These are phyloP conservation scores for Leucocoprinus leucothites DNA, from an alignment of 768 basidiomycete species.

Conservation along the genomic window DNA sequence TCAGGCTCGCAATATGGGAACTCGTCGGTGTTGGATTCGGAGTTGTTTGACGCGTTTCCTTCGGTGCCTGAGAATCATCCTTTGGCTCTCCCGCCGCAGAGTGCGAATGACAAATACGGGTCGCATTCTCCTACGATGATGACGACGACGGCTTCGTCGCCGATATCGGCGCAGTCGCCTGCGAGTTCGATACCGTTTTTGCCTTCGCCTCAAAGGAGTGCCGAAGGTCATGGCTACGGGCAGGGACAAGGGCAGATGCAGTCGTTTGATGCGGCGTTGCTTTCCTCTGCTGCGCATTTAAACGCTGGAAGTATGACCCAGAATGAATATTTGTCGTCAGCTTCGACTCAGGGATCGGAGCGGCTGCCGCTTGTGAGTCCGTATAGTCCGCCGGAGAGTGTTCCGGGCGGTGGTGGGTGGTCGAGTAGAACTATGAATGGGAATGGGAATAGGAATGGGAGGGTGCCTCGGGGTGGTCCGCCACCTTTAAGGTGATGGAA, in stretches of 20 bases:
- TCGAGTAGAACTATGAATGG: too few relatives aligned
- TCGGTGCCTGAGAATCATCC: constrained; percentile 57
- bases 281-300: constrained; percentile 47
- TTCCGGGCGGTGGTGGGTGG: not conserved
- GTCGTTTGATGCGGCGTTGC: constrained; percentile 40
- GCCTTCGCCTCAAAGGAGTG: constrained; percentile 6
- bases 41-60: constrained; percentile 71
- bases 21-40: constrained; percentile 52
- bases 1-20: constrained; percentile 35
- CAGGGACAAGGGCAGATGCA: constrained; percentile 11
- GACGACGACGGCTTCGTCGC: not conserved
- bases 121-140: not conserved
- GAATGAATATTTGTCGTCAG: not conserved
- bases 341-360: not conserved
- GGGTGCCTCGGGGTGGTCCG: not conserved
- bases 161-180: not conserved
- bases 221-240: too few relatives aligned
- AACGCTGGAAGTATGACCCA: not conserved
- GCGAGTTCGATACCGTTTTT: not conserved
- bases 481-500: too few relatives aligned
- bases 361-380: constrained; percentile 1
- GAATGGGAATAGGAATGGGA: not conserved
- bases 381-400: constrained; percentile 1
- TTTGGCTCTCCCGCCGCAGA: constrained; percentile 13
- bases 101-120: too few relatives aligned